Evolutionary conservation across 2,329 filamentous ascomycete genomes (phyloP).

Genomic region (Microcyclospora tardicrescens): DNA sequence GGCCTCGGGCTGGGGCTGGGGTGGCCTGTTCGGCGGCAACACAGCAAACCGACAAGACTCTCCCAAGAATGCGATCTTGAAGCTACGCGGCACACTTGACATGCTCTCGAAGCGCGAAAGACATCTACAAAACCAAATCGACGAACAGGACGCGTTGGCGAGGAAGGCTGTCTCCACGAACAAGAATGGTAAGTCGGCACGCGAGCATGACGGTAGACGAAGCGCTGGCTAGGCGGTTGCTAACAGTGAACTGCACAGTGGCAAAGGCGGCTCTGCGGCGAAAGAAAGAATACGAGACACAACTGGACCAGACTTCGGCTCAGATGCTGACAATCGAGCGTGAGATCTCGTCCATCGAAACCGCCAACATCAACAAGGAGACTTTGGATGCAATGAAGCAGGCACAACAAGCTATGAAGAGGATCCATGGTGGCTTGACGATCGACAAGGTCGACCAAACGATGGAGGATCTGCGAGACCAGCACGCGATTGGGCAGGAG

Average conservation of each 20-base stretch:
- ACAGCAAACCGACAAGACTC: constrained; percentile 82
- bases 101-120: constrained; percentile 96
- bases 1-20: constrained; percentile 39
- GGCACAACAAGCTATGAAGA: constrained; percentile 79
- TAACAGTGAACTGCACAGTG: constrained; percentile 40
- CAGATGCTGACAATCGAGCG: constrained; percentile 89
- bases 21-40: constrained; percentile 76
- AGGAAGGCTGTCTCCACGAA: constrained; percentile 80
- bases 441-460: constrained; percentile 90
- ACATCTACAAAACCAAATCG: constrained; percentile 82
- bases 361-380: constrained; percentile 97
- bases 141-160: constrained; percentile 78
- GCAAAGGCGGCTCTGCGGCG: constrained; percentile 81
- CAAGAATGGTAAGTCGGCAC: constrained; percentile 61
- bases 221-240: not conserved
- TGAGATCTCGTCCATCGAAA: constrained; percentile 93
- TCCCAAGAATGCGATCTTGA: constrained; percentile 92
- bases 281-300: constrained; percentile 90
- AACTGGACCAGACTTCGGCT: constrained; percentile 74
- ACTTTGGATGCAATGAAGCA: constrained; percentile 89
- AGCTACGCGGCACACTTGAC: constrained; percentile 75
- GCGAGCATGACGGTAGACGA: not conserved
- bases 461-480: constrained; percentile 86
- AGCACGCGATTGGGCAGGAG: constrained; percentile 86
- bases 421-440: constrained; percentile 80